Evolutionary conservation across 768 basidiomycete genomes (phyloP), one percentile per base, ranked within the genome.

Genomic region (Tephrocybe sp.): DNA sequence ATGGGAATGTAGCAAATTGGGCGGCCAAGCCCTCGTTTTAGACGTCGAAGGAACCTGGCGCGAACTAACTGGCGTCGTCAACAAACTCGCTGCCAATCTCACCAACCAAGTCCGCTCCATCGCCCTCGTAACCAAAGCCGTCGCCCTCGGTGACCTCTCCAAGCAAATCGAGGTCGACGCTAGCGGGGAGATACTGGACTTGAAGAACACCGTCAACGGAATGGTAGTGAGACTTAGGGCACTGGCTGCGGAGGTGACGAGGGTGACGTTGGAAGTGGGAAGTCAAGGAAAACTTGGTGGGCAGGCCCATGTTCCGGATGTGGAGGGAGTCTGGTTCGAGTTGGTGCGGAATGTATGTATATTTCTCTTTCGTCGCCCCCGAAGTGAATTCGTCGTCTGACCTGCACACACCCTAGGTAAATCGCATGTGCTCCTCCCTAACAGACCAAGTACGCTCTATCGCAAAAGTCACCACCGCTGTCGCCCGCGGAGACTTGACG

Each of bases 41-140:
- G 90, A 92, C 50, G 92, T 93, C 42, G 89, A 93, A 72, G 92
- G 92, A 22, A 89, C 88, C n/a, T 92, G 89, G 89, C 78, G 84
- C 35, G 86, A 92, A 66, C 69, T 91, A 48, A 92, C 89, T 0
- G 86, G 83, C 52, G 86, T 88, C 39, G 88, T 91, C 62, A 91
- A 91, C 70, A 87, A 87, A 63, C 68, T 91, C 56, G 87, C 87
- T 6, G 83, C 84, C 4, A 91, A 91, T 69, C 69, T 90, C 51
- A 91, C 87, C 11, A 82, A 81, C 47, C 89, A 92, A 74, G 73
- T 70, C 55, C 83, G 95, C 48, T 89, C 88, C 41, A 94, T 94
- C 51, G 90, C 92, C 5, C 82, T 84, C 53, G 95, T 98, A 53
- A 97, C 95, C 16, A 94, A 91, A 69, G 95, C 94, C 4, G 93